Evolutionary conservation across 169 alveolate genomes (phyloP).

Genomic region (Cryptosporidium sp.): DNA sequence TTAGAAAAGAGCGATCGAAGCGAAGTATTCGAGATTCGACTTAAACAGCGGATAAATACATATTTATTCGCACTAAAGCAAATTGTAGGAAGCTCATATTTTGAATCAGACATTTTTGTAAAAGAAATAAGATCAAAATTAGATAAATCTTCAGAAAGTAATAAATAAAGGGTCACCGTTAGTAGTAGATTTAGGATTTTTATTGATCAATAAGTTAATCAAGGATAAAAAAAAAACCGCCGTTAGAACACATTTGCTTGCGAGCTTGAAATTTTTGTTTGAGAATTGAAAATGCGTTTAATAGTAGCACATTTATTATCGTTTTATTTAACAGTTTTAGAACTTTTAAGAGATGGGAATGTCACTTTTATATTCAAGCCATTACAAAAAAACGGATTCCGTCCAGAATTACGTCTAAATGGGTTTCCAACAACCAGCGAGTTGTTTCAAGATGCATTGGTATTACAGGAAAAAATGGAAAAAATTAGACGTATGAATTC

Average conservation of each 20-base stretch:
- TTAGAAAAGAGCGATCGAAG: background rate
- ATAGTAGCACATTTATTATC: background rate
- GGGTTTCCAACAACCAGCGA: conserved; percentile 46
- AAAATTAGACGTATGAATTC: conserved; percentile 16
- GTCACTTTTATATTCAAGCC: conserved; percentile 18
- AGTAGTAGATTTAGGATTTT: background rate
- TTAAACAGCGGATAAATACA: background rate
- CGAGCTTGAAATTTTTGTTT: conserved; percentile 2
- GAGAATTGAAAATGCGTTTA: conserved; percentile 18
- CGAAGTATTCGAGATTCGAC: background rate
- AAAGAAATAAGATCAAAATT: background rate
- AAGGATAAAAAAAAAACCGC: background rate
- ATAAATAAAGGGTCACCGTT: background rate
- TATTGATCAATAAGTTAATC: background rate
- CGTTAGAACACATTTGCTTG: background rate
- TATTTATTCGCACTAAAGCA: conserved; percentile 26
- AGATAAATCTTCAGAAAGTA: background rate
- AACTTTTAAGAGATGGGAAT: conserved; percentile 24
- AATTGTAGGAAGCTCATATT: background rate
- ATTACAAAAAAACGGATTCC: conserved; percentile 31
- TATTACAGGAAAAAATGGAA: conserved; percentile 32
- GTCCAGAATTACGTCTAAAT: conserved; percentile 16
- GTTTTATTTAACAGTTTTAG: conserved; percentile 2
- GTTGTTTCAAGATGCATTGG: conserved; percentile 48
- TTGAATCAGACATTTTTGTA: background rate